phyloP scores from a whole-genome alignment of 2,329 filamentous ascomycete species.

The Gliomastix tumulicola region DNA sequence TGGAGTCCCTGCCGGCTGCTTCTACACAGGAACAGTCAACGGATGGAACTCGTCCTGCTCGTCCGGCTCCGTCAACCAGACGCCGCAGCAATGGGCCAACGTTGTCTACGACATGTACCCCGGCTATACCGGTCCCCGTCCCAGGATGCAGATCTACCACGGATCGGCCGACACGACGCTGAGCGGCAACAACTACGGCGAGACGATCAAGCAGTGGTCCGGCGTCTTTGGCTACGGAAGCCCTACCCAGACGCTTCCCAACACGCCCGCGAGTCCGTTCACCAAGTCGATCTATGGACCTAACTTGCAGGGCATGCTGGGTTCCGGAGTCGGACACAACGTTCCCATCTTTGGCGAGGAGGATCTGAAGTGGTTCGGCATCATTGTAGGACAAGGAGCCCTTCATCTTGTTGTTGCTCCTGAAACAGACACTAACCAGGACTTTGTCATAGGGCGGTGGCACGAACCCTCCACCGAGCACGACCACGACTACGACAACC shows the following conservation, averaged over 20 bases:
- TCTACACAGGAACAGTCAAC: slow-evolving; percentile 28
- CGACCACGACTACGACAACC: background rate
- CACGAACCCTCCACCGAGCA: background rate
- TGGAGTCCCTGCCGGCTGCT: slow-evolving; percentile 36
- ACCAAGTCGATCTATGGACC: slow-evolving; percentile 22
- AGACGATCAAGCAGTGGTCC: slow-evolving; percentile 51
- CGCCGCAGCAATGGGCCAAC: slow-evolving; percentile 39
- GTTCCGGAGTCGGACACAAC: slow-evolving; percentile 20
- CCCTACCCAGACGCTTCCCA: slow-evolving; percentile 14
- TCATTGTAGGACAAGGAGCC: slow-evolving; percentile 1
- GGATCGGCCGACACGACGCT: slow-evolving; percentile 44
- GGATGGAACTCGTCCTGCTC: slow-evolving; percentile 47
- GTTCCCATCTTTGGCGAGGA: slow-evolving; percentile 20
- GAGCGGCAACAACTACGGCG: slow-evolving; percentile 45
- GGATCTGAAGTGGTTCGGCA: slow-evolving; percentile 14
- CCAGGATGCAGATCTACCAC: slow-evolving; percentile 52
- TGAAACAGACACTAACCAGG: background rate
- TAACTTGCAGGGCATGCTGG: slow-evolving; percentile 22
- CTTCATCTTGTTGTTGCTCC: background rate
- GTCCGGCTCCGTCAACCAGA: slow-evolving; percentile 31
- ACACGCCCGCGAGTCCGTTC: slow-evolving; percentile 18
- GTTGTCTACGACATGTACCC: slow-evolving; percentile 38
- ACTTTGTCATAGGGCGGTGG: too few species aligned
- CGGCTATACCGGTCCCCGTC: slow-evolving; percentile 39
- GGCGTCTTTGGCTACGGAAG: slow-evolving; percentile 34